Base-by-base conservation (phyloP, 1,284 basidiomycete genomes). In the Dichomitus squalens region DNA sequence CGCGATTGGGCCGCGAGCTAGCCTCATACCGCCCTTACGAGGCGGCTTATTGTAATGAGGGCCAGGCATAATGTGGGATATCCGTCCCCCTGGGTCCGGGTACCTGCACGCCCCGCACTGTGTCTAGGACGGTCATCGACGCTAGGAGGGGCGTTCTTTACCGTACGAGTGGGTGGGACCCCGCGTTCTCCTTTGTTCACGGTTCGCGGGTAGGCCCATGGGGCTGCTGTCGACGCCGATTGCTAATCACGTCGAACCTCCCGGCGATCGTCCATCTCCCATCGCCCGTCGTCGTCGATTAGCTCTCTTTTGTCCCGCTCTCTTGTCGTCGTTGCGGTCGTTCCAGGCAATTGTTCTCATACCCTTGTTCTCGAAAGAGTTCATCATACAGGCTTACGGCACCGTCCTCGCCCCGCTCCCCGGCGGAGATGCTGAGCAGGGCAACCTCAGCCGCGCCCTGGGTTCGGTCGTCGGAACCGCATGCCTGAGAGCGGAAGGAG, bases 361-460 rank as follows among this genome's bases (percentile, higher is more conserved):
- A 8, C 29, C 3, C 18, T 47, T 47, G 44, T 20, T 14, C 12
- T 21, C 7, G n/a, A 8, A 33, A 93, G 90, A 91, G 59, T 96
- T 96, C 78, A 97, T 99, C 73, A 92, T 98, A 77, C 87, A 93
- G 73, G 85, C 87, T 59, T 99, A 99, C 75, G 95, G 95, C 60
- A 79, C 90, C 20, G 83, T 98, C 18, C 87, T 98, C 64, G 79
- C 93, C 53, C 93, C 91, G 67, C 73, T 90, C 65, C 81, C 89
- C 64, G 84, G 79, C 67, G 79, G 73, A 57, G 73, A 66, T 62
- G 61, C 60, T 57, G 82, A 87, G 75, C 88, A 90, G 73, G 88
- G 90, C 56, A 92, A 95, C 75, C 81, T 97, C 63, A 93, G 91
- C 71, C 86, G 96, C 57, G 85, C 93, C 21, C 74, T 96, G 66